Conservation (phyloP, 2,329 filamentous ascomycete genomes). For the Cordyceps javanica region DNA sequence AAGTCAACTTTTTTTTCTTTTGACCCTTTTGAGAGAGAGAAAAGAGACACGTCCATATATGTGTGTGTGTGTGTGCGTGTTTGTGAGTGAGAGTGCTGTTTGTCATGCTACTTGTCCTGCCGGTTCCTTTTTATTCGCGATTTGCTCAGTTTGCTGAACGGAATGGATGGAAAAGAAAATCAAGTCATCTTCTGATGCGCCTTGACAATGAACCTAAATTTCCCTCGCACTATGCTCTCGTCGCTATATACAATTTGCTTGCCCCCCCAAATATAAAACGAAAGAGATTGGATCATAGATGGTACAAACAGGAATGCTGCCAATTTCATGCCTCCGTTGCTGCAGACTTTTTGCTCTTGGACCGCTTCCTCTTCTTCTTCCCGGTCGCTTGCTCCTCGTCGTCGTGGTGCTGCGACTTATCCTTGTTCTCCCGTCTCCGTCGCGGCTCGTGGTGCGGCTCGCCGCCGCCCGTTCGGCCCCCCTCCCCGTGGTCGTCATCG, state of each 20-base stretch:
- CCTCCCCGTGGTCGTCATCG: slow-evolving; percentile 23
- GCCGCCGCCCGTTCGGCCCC: not conserved
- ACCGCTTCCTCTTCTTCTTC: slow-evolving; percentile 43
- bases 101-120: too few species aligned
- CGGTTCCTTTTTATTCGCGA: too few species aligned
- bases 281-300: not conserved
- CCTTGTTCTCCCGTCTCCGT: slow-evolving; percentile 20
- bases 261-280: not conserved
- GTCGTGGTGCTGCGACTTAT: not conserved
- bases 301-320: not conserved
- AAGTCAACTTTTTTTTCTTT: not conserved
- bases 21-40: not conserved
- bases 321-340: slow-evolving; percentile 24
- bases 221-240: too few species aligned
- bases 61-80: too few species aligned
- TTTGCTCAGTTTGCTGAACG: too few species aligned
- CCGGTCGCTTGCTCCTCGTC: slow-evolving; percentile 22
- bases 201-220: not conserved
- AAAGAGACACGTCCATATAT: too few species aligned
- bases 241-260: slow-evolving; percentile 2
- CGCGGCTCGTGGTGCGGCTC: not conserved
- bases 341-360: slow-evolving; percentile 36
- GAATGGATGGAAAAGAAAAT: not conserved
- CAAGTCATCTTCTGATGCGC: not conserved
- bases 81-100: too few species aligned